Conservation (phyloP, 2,329 filamentous ascomycete genomes). For the Parasarocladium wereldwijsianum region DNA sequence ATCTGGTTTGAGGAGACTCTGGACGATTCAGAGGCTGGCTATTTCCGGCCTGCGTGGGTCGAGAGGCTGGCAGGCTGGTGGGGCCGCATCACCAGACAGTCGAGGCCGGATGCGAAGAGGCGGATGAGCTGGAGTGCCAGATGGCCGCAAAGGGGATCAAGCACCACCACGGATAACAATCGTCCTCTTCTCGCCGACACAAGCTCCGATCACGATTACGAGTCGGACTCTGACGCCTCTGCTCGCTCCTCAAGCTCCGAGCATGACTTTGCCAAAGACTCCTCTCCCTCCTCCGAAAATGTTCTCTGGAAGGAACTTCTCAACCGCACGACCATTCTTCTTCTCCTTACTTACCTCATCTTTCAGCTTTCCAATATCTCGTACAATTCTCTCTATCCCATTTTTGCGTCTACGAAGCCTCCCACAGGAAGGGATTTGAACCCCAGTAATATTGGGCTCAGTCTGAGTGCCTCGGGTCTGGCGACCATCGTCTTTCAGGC, state of each 20-base stretch:
- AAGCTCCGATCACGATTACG: constrained; percentile 11
- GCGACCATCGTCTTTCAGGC: constrained; percentile 86
- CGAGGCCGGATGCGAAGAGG: constrained; percentile 9
- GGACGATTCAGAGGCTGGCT: constrained; percentile 15
- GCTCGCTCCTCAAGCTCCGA: constrained; percentile 8
- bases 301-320: constrained; percentile 42
- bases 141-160: constrained; percentile 18
- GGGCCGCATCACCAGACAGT: constrained; percentile 4
- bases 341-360: constrained; percentile 76
- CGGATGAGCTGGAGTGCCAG: constrained; percentile 22
- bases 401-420: constrained; percentile 64
- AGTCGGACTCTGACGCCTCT: constrained; percentile 9
- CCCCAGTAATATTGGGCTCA: constrained; percentile 71
- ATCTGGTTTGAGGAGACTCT: constrained; percentile 75
- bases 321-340: constrained; percentile 66
- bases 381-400: constrained; percentile 89
- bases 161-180: constrained; percentile 7
- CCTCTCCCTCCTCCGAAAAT: constrained; percentile 16
- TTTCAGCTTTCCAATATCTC: constrained; percentile 91
- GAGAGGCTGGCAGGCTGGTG: constrained; percentile 15
- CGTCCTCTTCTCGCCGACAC: constrained; percentile 16
- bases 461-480: constrained; percentile 68
- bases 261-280: too few relatives aligned
- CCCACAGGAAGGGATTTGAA: constrained; percentile 65
- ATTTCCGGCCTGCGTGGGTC: constrained; percentile 18